Evolutionary conservation across 208 protist species (phyloP).

Genomic region (Trypanosomatidae sp.): DNA sequence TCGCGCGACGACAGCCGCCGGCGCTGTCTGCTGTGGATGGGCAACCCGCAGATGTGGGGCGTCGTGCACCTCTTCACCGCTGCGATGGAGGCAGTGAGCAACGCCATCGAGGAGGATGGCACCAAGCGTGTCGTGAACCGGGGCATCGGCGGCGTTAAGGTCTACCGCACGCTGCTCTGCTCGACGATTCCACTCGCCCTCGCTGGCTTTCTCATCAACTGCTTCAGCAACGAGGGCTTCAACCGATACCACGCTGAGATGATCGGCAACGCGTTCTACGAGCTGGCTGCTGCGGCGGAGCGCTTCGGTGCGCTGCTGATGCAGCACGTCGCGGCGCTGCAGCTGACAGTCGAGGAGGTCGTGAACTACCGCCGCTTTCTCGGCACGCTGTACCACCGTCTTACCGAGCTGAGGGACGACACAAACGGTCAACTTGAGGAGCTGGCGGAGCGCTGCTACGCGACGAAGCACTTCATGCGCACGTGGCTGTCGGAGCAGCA

Average conservation of each 20-base stretch:
- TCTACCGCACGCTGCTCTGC: slow-evolving; percentile 52
- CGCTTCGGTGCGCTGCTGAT: slow-evolving; percentile 45
- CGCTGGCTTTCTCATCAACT: slow-evolving; percentile 57
- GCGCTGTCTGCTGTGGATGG: slow-evolving; percentile 55
- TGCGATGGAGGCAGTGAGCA: slow-evolving; percentile 20
- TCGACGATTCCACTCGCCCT: slow-evolving; percentile 45
- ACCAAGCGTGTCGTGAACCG: slow-evolving; percentile 31
- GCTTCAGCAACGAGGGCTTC: slow-evolving; percentile 52
- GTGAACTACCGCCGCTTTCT: slow-evolving; percentile 63
- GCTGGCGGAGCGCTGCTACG: slow-evolving; percentile 19
- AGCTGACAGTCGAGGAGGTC: slow-evolving; percentile 49
- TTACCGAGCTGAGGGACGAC: slow-evolving; percentile 10
- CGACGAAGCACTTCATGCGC: slow-evolving; percentile 31
- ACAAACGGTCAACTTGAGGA: slow-evolving; percentile 19
- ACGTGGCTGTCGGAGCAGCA: slow-evolving; percentile 53
- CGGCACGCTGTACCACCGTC: slow-evolving; percentile 31
- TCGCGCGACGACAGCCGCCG: slow-evolving; percentile 37
- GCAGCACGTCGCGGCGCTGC: slow-evolving; percentile 31
- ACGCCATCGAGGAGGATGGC: slow-evolving; percentile 20
- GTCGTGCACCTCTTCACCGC: slow-evolving; percentile 40
- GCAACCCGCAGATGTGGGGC: slow-evolving; percentile 43
- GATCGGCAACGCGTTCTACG: slow-evolving; percentile 31
- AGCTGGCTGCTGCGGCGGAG: slow-evolving; percentile 23
- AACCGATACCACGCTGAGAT: slow-evolving; percentile 24
- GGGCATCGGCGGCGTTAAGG: slow-evolving; percentile 38